A percentile compares a stretch with the other conserved stretches of the same genome.
Evolutionary conservation across 345 rosid genomes (phyloP).

Genomic region (Moricandia moricandioides): DNA sequence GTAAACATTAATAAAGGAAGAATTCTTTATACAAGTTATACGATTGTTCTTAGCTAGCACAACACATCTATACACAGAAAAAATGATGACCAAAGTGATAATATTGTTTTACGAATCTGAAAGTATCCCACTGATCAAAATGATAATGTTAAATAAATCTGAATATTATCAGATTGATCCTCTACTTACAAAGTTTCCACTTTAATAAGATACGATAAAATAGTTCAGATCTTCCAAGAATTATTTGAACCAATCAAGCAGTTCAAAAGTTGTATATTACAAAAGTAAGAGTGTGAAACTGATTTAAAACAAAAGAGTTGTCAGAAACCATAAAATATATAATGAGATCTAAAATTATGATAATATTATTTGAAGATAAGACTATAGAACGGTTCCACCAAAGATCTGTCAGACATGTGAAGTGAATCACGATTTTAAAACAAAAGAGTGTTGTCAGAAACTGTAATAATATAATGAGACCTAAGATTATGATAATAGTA

Average conservation of each 20-base stretch:
- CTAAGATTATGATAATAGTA: not conserved
- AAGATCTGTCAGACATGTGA: no score
- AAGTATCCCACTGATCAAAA: not conserved
- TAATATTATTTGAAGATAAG: not conserved
- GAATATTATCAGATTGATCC: not conserved
- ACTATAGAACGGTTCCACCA: no score
- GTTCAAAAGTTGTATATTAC: not conserved
- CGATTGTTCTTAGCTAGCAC: not conserved
- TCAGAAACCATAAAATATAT: not conserved
- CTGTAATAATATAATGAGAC: not conserved
- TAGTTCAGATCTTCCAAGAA: not conserved
- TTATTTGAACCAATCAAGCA: not conserved
- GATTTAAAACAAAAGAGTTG: not conserved
- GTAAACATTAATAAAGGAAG: no score
- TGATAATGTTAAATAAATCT: not conserved
- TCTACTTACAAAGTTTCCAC: not conserved
- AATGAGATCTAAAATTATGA: not conserved
- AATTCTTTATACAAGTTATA: no score
- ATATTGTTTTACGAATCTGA: not conserved
- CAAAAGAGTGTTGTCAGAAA: not conserved
- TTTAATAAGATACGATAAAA: not conserved
- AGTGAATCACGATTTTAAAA: no score
- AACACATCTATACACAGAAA: not conserved
- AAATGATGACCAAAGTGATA: not conserved
- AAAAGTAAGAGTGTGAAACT: not conserved